These are phyloP conservation scores for Pseudogymnoascus pannorum DNA, from an alignment of 2,329 filamentous ascomycete genomes.

Conservation along the genomic window DNA sequence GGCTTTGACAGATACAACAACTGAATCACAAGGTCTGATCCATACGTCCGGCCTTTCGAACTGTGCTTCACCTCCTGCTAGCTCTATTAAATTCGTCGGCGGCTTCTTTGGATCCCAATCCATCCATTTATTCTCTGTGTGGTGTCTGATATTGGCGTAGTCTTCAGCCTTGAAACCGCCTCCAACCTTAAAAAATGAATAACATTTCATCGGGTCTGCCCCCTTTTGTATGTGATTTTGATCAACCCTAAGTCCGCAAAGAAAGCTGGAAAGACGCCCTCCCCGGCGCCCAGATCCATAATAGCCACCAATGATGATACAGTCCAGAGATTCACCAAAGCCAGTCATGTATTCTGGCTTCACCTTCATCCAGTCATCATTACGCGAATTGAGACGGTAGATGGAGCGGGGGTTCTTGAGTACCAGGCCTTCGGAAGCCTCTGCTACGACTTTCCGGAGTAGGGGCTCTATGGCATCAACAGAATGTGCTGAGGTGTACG, in stretches of 20 bases:
- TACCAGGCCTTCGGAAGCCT: conserved; percentile 83
- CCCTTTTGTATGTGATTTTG: conserved; percentile 52
- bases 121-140: conserved; percentile 86
- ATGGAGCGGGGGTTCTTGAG: conserved; percentile 86
- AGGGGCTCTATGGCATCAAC: conserved; percentile 69
- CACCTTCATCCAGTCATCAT: conserved; percentile 97
- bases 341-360: conserved; percentile 98
- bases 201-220: conserved; percentile 64
- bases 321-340: conserved; percentile 88
- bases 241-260: conserved; percentile 79
- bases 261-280: conserved; percentile 72
- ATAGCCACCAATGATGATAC: conserved; percentile 83
- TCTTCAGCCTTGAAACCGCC: conserved; percentile 82
- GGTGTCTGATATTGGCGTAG: conserved; percentile 73
- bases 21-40: conserved; percentile 82
- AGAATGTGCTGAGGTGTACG: conserved; percentile 57
- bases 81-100: conserved; percentile 69
- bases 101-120: conserved; percentile 74
- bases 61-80: conserved; percentile 68
- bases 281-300: conserved; percentile 83
- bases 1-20: conserved; percentile 85
- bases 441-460: conserved; percentile 75
- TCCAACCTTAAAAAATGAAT: conserved; percentile 98
- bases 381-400: conserved; percentile 82
- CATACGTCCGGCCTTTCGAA: conserved; percentile 80